Base-by-base conservation (phyloP, 75 land plant species). In the Isoetes taiwanensis region DNA sequence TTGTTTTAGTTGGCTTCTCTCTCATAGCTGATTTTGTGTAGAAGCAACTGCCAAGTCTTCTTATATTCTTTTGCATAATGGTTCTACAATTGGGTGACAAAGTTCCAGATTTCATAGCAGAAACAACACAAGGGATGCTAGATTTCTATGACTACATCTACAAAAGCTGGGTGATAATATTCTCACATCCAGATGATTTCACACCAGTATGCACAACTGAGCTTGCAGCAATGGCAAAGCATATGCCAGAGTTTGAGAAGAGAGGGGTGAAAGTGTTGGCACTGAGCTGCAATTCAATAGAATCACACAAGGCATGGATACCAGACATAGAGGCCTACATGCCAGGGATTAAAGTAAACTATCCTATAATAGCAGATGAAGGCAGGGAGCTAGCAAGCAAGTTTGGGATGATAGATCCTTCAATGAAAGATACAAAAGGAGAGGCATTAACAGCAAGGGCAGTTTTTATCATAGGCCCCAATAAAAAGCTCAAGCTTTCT, bases 111-210 rank as follows among this genome's bases (percentile, higher is more conserved):
- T 46, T 46, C 50, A 16, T 19, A n/a, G 50, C 50, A n/a, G 50
- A 46, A 46, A 19, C 50, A 6, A 46, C 50, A 46, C 5, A 6
- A 23, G 50, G 50, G n/a, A 46, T 4, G 12, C 16, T 46, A 16
- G 23, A 46, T 19, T 46, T 46, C 50, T 23, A 46, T 23, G 50
- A 46, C 12, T 46, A 46, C 16, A 46, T 46, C 50, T 19, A 46
- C 19, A 23, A 23, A 16, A 46, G 50, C 50, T 46, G 50, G 50
- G 50, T 23, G 50, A 46, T 46, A 19, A 16, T 46, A 6, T 8
- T 46, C n/a, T 46, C 50, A 6, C 50, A 46, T n/a, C 50, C 50
- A 16, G 23, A 23, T 23, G 50, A 46, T 46, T 46, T 46, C 50
- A 46, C 50, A 4, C 50, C 50, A 6, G 50, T 46, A 23, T 46